Evolutionary conservation across 805 yeast species (phyloP).

Genomic region (Yueomyces sinensis): DNA sequence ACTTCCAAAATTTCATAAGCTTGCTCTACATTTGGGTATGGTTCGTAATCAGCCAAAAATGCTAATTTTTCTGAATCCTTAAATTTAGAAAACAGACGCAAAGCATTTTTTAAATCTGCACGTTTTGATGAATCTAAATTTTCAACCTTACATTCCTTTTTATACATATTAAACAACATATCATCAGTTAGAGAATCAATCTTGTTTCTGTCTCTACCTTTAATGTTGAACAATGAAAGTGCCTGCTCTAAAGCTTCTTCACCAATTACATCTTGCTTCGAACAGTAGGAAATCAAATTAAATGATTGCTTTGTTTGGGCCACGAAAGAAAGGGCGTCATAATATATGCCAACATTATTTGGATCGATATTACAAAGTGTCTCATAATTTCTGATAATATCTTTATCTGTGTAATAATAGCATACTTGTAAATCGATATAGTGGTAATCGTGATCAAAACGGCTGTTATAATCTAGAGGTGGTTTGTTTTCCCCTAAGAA

Average conservation of each 20-base stretch:
- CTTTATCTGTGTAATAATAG: conserved; percentile 36
- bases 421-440: conserved; percentile 36
- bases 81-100: conserved; percentile 27
- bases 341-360: conserved; percentile 33
- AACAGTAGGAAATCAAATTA: conserved; percentile 34
- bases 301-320: conserved; percentile 36
- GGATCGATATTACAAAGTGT: conserved; percentile 31
- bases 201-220: conserved; percentile 9
- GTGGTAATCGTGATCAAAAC: conserved; percentile 17
- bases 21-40: conserved; percentile 27
- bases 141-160: conserved; percentile 12
- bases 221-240: conserved; percentile 23
- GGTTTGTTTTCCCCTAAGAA: conserved; percentile 21
- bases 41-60: conserved; percentile 34
- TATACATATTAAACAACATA: conserved; percentile 23
- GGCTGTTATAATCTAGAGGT: conserved; percentile 1
- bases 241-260: conserved; percentile 33
- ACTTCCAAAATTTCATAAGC: conserved; percentile 43
- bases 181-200: conserved; percentile 13
- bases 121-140: conserved; percentile 6
- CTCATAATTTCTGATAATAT: conserved; percentile 35
- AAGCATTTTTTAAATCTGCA: conserved; percentile 26
- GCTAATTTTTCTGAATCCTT: conserved; percentile 26
- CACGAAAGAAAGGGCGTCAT: conserved; percentile 42
- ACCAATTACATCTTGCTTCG: conserved; percentile 41